A percentile compares a stretch with the other conserved stretches of the same genome.
Evolutionary conservation across 495 filamentous ascomycete species (phyloP).

Genomic region (Penicillium pulvis): DNA sequence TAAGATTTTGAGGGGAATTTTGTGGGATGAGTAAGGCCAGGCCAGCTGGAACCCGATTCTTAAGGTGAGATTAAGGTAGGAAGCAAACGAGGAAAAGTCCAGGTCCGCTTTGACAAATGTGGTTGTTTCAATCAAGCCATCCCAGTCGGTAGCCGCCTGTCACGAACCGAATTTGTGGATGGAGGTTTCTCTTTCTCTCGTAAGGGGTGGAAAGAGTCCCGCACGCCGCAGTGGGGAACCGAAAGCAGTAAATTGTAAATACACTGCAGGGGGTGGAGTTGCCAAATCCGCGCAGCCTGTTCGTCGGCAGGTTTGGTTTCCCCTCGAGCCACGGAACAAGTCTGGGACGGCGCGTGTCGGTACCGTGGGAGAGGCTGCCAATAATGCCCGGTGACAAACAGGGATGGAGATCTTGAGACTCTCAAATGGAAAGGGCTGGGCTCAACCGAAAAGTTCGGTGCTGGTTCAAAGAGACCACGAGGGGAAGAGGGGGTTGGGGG

Average conservation of each 20-base stretch:
- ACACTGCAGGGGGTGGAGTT: slow-evolving; percentile 28
- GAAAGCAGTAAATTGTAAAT: slow-evolving; percentile 47
- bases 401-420: neutral
- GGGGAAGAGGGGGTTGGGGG: slow-evolving; percentile 22
- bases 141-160: slow-evolving; percentile 26
- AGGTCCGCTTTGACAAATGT: slow-evolving; percentile 16
- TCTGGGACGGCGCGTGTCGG: slow-evolving; percentile 17
- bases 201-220: slow-evolving; percentile 16
- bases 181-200: slow-evolving; percentile 17
- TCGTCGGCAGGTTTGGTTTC: slow-evolving; percentile 3
- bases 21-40: slow-evolving; percentile 34
- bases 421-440: neutral
- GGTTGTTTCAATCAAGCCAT: slow-evolving; percentile 37
- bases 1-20: slow-evolving; percentile 12
- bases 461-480: slow-evolving; percentile 7
- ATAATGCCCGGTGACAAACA: neutral
- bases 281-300: neutral
- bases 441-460: neutral
- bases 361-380: slow-evolving; percentile 18
- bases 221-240: slow-evolving; percentile 27
- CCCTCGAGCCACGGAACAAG: slow-evolving; percentile 24
- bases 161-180: slow-evolving; percentile 13
- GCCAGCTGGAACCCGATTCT: slow-evolving; percentile 43
- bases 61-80: slow-evolving; percentile 4
- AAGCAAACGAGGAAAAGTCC: slow-evolving; percentile 17